Evolutionary conservation across 2,329 filamentous ascomycete species (phyloP).

Genomic region (Fusarium piperis): DNA sequence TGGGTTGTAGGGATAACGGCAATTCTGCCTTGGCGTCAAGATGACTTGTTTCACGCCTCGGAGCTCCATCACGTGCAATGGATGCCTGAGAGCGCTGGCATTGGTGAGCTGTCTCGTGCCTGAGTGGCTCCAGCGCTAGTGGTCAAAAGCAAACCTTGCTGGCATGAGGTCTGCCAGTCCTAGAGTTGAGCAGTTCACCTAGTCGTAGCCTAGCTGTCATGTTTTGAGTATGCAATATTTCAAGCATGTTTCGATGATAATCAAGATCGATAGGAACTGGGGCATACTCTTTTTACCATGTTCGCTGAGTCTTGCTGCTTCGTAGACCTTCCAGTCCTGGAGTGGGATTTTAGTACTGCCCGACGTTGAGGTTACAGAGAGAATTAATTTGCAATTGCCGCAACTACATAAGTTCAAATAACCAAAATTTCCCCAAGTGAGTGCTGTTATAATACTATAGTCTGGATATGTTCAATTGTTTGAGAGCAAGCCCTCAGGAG

Average conservation of each 20-base stretch:
- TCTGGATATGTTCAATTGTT: neutral
- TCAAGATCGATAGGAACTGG: accelerated
- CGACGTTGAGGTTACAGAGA: too few relatives aligned
- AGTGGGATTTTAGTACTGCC: too few relatives aligned
- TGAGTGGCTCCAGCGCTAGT: neutral
- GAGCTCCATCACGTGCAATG: neutral
- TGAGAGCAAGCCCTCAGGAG: neutral
- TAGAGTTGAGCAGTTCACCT: neutral
- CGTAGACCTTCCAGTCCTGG: too few relatives aligned
- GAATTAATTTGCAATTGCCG: neutral
- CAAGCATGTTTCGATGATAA: neutral
- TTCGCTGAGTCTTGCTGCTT: neutral
- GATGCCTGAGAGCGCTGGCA: neutral
- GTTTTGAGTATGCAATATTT: neutral
- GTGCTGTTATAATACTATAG: neutral
- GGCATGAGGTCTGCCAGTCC: neutral
- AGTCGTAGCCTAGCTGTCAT: neutral
- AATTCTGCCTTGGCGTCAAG: neutral
- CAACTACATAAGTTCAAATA: neutral
- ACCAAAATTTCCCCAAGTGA: neutral
- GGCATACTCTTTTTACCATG: neutral
- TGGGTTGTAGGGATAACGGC: neutral
- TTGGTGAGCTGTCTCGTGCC: neutral
- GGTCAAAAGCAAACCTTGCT: neutral
- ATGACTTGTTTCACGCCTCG: neutral